Base-by-base conservation (phyloP, 306 rosid species). In the Macrotyloma uniflorum region DNA sequence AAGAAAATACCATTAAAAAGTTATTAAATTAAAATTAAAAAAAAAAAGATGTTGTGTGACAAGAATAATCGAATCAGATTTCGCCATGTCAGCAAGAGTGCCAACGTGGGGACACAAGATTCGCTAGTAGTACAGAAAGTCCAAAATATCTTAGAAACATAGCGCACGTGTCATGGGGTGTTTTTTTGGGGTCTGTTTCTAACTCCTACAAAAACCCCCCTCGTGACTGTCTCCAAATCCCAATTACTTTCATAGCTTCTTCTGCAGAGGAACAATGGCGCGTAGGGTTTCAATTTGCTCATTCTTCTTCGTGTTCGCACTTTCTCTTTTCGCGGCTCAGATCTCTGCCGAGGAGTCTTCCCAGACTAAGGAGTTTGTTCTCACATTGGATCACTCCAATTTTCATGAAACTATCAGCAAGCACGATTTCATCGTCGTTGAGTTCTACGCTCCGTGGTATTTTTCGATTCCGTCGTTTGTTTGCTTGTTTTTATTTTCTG, bases 361-460 rank as follows among this genome's bases (percentile, higher is more conserved):
- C 4, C 90, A 81, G 49, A 75, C 84, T 61, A 91, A 93, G 89
- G 98, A 96, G 71, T 87, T 81, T 78, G 99, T 96, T 1, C 89
- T 96, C 80, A 87, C 97, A 28, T 75, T 96, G 85, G 98, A 90
- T 79, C 85, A 86, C 79, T 81, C 98, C 32, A 96, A 93, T 85
- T 96, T 96, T 86, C 74, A 86, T 0, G 99, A 91, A 14, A 87
- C 87, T 8, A 24, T 96, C 59, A 73, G 59, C 89, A 96, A 89
- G 89, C 93, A 90, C 81, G 75, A 93, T 62, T 91, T 96, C 89
- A 72, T 96, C 79, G 99, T 93, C 65, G 94, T 93, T 16, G 99
- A 96, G 86, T 96, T 96, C 83, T 93, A 91, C 83, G 97, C 96
- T 6, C 99, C 99, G 0, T 91, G 97, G 99, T 95, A 85, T 28